Percentiles rank a stretch among this genome's conserved stretches.
Evolutionary conservation across 768 basidiomycete genomes (phyloP).

Genomic region (Leccinum disarticulatum): DNA sequence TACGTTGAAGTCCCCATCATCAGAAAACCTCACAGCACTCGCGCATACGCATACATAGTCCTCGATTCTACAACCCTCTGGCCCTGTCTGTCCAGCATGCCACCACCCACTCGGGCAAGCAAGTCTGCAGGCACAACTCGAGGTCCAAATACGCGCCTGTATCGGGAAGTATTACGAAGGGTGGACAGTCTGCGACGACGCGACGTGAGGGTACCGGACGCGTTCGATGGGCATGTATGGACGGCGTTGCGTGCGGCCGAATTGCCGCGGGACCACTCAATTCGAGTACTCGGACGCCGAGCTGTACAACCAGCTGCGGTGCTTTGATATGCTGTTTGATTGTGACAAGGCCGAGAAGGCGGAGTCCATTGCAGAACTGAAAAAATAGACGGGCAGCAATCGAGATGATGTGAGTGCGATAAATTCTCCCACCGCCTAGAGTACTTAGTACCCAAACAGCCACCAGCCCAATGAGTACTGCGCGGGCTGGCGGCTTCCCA

Average conservation of each 20-base stretch:
- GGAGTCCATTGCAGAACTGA: conserved; percentile 7
- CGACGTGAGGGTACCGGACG: conserved; percentile 80
- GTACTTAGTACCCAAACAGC: too few relatives aligned
- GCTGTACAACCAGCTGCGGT: conserved; percentile 90
- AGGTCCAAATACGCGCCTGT: conserved; percentile 76
- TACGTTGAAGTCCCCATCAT: not conserved
- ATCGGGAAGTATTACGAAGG: conserved; percentile 86
- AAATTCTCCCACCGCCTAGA: too few relatives aligned
- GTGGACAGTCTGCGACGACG: conserved; percentile 86
- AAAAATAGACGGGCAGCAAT: too few relatives aligned
- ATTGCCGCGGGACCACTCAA: conserved; percentile 13
- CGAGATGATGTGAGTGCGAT: too few relatives aligned
- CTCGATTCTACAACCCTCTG: conserved; percentile 63
- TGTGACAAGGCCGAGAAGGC: conserved; percentile 58
- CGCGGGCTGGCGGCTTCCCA: too few relatives aligned
- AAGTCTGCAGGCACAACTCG: conserved; percentile 81
- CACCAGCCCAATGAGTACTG: too few relatives aligned
- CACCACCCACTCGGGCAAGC: conserved; percentile 47
- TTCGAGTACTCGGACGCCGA: conserved; percentile 78
- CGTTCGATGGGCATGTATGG: conserved; percentile 94
- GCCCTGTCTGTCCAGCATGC: conserved; percentile 74
- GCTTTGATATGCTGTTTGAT: conserved; percentile 79
- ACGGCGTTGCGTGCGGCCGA: conserved; percentile 63
- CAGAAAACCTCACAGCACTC: not conserved
- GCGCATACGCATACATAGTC: conserved; percentile 40